These are phyloP conservation scores for Boletus sp. DNA, from an alignment of 768 basidiomycete species.

Conservation along the genomic window DNA sequence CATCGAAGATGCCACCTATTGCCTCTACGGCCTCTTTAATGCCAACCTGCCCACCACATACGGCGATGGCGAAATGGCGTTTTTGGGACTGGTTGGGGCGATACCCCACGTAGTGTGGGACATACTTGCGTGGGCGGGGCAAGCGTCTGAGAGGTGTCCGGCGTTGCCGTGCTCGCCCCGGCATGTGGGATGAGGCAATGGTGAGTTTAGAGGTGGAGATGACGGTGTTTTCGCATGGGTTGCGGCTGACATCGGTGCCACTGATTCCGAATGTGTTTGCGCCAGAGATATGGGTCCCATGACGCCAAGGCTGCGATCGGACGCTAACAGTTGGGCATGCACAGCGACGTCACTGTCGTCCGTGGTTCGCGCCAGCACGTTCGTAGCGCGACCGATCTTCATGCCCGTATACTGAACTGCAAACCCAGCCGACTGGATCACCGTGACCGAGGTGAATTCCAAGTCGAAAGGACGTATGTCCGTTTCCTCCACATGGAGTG, in stretches of 20 bases:
- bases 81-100: slow-evolving; percentile 23
- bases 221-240: slow-evolving; percentile 16
- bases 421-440: no score
- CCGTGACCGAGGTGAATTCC: no score
- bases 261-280: slow-evolving; percentile 18
- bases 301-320: slow-evolving; percentile 6
- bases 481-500: no score
- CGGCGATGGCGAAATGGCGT: slow-evolving; percentile 32
- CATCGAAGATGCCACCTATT: slow-evolving; percentile 30
- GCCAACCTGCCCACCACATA: slow-evolving; percentile 25
- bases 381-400: not conserved
- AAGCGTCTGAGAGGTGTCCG: slow-evolving; percentile 18
- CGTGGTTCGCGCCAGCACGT: slow-evolving; percentile 9
- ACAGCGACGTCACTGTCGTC: slow-evolving; percentile 10
- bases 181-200: slow-evolving; percentile 20
- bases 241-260: slow-evolving; percentile 21
- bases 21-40: slow-evolving; percentile 27
- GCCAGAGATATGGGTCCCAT: slow-evolving; percentile 2
- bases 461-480: no score
- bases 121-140: slow-evolving; percentile 25
- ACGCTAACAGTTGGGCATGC: slow-evolving; percentile 3
- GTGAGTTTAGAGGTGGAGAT: slow-evolving; percentile 6
- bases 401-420: no score
- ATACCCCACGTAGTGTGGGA: slow-evolving; percentile 21
- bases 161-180: slow-evolving; percentile 17